Evolutionary conservation across 179 eudicot species (phyloP).

Genomic region (Heliamphora ciliata): DNA sequence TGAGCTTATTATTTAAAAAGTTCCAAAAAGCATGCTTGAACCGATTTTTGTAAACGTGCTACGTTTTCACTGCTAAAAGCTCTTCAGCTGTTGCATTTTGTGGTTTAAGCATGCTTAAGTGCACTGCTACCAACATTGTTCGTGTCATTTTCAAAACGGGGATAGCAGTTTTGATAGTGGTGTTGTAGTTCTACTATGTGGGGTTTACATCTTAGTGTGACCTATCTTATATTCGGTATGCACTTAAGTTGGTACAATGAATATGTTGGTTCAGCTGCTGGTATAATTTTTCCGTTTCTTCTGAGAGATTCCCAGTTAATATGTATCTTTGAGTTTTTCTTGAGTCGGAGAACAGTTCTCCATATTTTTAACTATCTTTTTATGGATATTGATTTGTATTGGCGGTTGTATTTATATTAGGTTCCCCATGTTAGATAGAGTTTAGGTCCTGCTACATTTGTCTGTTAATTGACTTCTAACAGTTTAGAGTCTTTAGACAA

Average conservation of each 20-base stretch:
- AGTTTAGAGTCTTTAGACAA: neutral
- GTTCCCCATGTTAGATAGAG: constrained; percentile 18
- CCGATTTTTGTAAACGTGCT: too few species aligned
- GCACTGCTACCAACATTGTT: too few species aligned
- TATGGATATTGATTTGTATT: constrained; percentile 12
- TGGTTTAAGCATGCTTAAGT: too few species aligned
- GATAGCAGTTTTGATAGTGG: neutral
- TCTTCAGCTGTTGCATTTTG: too few species aligned
- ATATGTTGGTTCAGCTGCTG: constrained; percentile 75
- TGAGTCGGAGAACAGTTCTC: constrained; percentile 46
- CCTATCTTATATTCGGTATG: constrained; percentile 1
- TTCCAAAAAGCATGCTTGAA: too few species aligned
- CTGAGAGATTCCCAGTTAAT: constrained; percentile 57
- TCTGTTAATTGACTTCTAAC: neutral
- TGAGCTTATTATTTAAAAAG: too few species aligned
- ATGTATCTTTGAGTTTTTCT: constrained; percentile 80
- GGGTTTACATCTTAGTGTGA: constrained; percentile 8
- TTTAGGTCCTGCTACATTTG: constrained; percentile 7
- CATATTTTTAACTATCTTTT: neutral
- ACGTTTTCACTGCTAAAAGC: too few species aligned
- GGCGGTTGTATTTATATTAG: constrained; percentile 13
- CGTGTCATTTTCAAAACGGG: neutral
- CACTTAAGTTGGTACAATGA: constrained; percentile 34
- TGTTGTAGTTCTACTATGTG: neutral
- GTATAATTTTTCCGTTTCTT: constrained; percentile 57